These are phyloP conservation scores for Rubia peregrina DNA, from an alignment of 305 asterid species.

Conservation along the genomic window DNA sequence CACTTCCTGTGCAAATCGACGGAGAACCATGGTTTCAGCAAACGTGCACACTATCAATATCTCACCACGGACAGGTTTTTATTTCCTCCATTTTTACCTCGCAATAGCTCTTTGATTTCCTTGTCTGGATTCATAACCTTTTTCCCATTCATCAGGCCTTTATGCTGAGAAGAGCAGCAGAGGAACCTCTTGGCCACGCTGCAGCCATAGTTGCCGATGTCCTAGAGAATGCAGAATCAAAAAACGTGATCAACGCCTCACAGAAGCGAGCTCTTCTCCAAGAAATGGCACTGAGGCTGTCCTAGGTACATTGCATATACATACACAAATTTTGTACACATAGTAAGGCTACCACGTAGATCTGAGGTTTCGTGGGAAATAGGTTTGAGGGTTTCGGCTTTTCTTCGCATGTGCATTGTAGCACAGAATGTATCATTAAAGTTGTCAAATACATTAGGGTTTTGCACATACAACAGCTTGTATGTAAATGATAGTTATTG, in stretches of 20 bases:
- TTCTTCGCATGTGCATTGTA: neutral
- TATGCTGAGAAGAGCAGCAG: constrained; percentile 94
- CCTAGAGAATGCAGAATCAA: constrained; percentile 88
- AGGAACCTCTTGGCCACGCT: constrained; percentile 98
- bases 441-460: neutral
- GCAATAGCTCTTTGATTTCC: neutral
- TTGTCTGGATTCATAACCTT: constrained; percentile 4
- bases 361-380: neutral
- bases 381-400: neutral
- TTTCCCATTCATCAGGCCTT: constrained; percentile 50
- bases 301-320: constrained; percentile 31
- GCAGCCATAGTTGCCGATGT: constrained; percentile 87
- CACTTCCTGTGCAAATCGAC: constrained; percentile 86
- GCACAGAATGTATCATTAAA: neutral
- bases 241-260: constrained; percentile 61
- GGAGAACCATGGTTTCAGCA: constrained; percentile 98
- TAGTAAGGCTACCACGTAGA: neutral
- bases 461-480: constrained; percentile 6
- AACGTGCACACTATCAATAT: constrained; percentile 68
- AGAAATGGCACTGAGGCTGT: constrained; percentile 86
- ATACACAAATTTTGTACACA: constrained; percentile 6
- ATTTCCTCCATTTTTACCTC: neutral
- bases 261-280: constrained; percentile 90
- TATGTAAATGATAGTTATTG: constrained; percentile 11
- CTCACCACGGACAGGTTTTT: constrained; percentile 91